Evolutionary conservation across 2,329 filamentous ascomycete species (phyloP), one percentile per base, ranked within the genome.

Genomic region (Lasiodiplodia hormozganensis): DNA sequence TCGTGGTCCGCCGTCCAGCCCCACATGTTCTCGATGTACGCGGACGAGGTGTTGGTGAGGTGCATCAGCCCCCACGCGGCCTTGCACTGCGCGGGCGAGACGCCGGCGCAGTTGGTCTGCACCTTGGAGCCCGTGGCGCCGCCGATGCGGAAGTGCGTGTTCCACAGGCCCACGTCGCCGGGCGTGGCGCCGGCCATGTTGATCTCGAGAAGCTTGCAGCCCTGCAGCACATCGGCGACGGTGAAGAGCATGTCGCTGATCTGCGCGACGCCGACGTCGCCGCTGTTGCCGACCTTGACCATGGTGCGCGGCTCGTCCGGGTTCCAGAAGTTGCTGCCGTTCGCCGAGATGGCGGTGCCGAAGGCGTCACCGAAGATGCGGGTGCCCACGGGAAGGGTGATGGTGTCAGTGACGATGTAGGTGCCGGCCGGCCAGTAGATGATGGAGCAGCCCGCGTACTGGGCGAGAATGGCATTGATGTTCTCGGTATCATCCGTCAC

Each of bases 21-120:
- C 85, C 84, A 87, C 69, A 81, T 79, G 70, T 85, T 86, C 73
- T 88, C 86, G 57, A 87, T 80, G 71, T 87, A 87, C 8, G 82
- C 82, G 1, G 83, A 83, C 0, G 82, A 82, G 0, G 77, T 77
- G 8, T 75, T 69, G 0, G 82, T 82, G 11, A 88, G 76, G 71
- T 89, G 85, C 38, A 89, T 74, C 65, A 85, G 75, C 3, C 62
- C 58, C 67, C 67, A 68, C 5, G 75, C 79, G 10, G 75, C 77
- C 18, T 75, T 70, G 69, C 78, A 80, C 14, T 72, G 66, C 70
- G 57, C 58, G 65, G 64, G 70, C 69, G 78, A 81, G 16, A 2
- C 4, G 73, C 84, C 83, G n/a, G 7, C 25, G 40, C 67, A 68
- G 57, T 51, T 57, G 38, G 58, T 65, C 10, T 51, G 67, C 7